These are phyloP conservation scores for Exidia glandulosa DNA, from an alignment of 768 basidiomycete genomes.

Conservation along the genomic window DNA sequence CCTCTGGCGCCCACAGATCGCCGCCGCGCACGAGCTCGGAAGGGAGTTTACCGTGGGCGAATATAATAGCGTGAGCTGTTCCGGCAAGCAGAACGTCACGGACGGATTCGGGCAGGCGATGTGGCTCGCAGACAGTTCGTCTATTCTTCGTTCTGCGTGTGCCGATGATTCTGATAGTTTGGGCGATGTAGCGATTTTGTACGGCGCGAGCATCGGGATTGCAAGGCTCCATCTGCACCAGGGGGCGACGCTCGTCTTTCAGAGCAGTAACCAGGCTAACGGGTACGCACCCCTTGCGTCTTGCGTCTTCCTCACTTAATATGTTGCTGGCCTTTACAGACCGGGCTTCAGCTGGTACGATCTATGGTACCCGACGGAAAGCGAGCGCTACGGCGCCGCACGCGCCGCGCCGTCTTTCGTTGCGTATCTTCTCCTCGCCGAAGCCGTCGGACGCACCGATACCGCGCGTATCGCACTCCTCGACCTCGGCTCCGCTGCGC, in stretches of 20 bases:
- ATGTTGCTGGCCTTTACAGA: neutral
- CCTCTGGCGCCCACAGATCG: constrained; percentile 21
- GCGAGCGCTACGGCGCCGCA: constrained; percentile 16
- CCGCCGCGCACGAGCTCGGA: constrained; percentile 11
- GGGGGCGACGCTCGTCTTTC: constrained; percentile 23
- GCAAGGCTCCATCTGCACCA: constrained; percentile 25
- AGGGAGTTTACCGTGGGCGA: constrained; percentile 8
- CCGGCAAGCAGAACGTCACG: constrained; percentile 24
- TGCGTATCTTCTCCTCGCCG: constrained; percentile 22
- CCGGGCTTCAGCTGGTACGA: constrained; percentile 16
- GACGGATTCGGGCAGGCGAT: constrained; percentile 24
- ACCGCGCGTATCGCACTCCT: constrained; percentile 15
- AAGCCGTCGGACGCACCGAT: constrained; percentile 18
- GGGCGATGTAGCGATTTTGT: constrained; percentile 13
- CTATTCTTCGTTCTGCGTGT: constrained; percentile 2
- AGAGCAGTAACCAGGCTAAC: constrained; percentile 21
- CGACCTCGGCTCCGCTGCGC: constrained; percentile 7
- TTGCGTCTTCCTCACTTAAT: constrained; percentile 3
- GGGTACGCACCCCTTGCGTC: constrained; percentile 14
- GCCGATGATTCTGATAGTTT: neutral
- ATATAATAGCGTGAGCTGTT: constrained; percentile 19
- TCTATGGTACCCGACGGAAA: constrained; percentile 19
- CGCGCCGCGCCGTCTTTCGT: constrained; percentile 20
- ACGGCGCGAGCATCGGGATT: constrained; percentile 17
- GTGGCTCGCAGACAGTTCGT: constrained; percentile 21